Evolutionary conservation across 176 grass and related monocot genomes (phyloP), one percentile per base, ranked within the genome.

Genomic region (Cocos nucifera): DNA sequence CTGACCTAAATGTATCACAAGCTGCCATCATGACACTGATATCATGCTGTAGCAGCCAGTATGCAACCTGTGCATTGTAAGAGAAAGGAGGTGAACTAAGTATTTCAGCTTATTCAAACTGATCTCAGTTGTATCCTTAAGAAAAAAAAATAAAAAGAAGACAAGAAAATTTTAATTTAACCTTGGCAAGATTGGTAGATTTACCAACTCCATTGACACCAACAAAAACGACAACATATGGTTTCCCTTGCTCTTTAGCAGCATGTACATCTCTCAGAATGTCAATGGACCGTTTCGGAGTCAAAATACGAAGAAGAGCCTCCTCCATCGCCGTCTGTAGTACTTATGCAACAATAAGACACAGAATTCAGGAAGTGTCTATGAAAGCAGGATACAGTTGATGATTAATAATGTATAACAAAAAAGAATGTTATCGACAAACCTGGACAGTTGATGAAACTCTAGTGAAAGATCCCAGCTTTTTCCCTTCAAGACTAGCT

Each of bases 151-250:
- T 22, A 22, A 3, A n/a, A 18, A 25, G 5, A 15, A 19, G 17
- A 59, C 29, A n/a, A 16, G 25, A 59, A 6, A 16, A 8, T 19
- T 15, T 57, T 9, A 18, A 17, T 10, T 57, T 22, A 48, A 22
- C 14, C 56, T 69, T 48, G 17, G 53, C 14, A 69, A 57, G 93
- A 61, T 97, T 92, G 56, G 84, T 92, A 51, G 93, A 97, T 78
- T 97, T 92, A 30, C 93, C 93, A 73, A 97, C 93, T 78, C 87
- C 93, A 76, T 92, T 97, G 19, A 97, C 93, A 17, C 87, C 93
- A 67, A 91, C 87, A 44, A 97, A 96, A 70, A 88, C 83, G 77
- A 91, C 69, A n/a, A 97, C 83, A 70, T 97, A 97, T 17, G 92
- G 92, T 49, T 75, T 97, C 54, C 93, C 93, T 49, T 86, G 81